Conservation (phyloP, 2,329 filamentous ascomycete species). For the Waltergamsia citrina region DNA sequence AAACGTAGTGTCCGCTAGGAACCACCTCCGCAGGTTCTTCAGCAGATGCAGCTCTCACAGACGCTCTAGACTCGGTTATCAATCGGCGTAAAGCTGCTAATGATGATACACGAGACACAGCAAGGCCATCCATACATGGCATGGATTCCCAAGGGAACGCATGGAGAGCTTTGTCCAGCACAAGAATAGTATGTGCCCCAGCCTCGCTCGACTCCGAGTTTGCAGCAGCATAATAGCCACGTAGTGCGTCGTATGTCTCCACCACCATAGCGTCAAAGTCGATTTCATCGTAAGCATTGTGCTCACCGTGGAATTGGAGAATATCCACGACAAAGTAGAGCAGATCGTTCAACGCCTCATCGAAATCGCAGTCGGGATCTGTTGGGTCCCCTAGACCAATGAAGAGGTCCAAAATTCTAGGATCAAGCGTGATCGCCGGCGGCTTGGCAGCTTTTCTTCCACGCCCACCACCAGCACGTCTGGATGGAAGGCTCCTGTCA, state of each 20-base stretch:
- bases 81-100: conserved; percentile 72
- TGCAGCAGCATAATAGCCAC: conserved; percentile 58
- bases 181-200: conserved; percentile 67
- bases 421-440: conserved; percentile 39
- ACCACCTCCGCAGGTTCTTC: conserved; percentile 7
- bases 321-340: conserved; percentile 96
- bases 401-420: conserved; percentile 74
- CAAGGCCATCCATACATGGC: conserved; percentile 68
- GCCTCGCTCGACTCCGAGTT: conserved; percentile 24
- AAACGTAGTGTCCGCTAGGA: conserved; percentile 42
- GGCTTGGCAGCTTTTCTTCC: conserved; percentile 39
- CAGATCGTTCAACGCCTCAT: conserved; percentile 84
- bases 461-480: conserved; percentile 46
- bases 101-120: conserved; percentile 83
- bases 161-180: conserved; percentile 86
- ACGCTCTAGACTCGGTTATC: conserved; percentile 42
- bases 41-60: conserved; percentile 5
- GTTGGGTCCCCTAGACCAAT: conserved; percentile 71
- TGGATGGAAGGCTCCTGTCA: conserved; percentile 77
- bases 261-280: conserved; percentile 90
- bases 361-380: conserved; percentile 60
- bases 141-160: conserved; percentile 94
- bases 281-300: conserved; percentile 95
- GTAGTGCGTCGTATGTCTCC: conserved; percentile 76
- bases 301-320: conserved; percentile 90